phyloP scores from a whole-genome alignment of 805 yeast species.

The Cyberlindnera maclurae region DNA sequence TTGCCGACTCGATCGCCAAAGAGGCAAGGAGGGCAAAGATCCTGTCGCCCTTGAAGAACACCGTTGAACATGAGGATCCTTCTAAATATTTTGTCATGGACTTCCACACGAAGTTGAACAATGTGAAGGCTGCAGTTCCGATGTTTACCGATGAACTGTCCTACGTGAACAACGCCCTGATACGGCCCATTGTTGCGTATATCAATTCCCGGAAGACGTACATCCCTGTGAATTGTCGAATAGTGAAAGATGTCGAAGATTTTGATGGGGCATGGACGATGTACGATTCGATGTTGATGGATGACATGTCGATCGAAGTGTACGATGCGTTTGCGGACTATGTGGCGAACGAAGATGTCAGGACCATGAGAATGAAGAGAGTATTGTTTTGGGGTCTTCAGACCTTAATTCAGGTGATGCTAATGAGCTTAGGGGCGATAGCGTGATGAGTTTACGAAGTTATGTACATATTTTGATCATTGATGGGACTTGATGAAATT shows the following conservation, averaged over 20 bases:
- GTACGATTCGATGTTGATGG: slow-evolving; percentile 86
- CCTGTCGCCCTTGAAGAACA: slow-evolving; percentile 8
- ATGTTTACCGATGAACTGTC: slow-evolving; percentile 79
- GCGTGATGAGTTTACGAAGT: slow-evolving; percentile 27
- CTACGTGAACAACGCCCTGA: slow-evolving; percentile 86
- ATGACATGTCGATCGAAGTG: slow-evolving; percentile 81
- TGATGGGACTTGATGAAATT: too few species aligned
- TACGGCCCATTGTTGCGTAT: slow-evolving; percentile 92
- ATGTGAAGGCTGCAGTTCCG: slow-evolving; percentile 86
- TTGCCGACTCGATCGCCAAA: slow-evolving; percentile 40
- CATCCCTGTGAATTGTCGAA: slow-evolving; percentile 79
- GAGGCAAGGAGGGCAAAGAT: slow-evolving; percentile 37
- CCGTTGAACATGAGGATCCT: slow-evolving; percentile 25
- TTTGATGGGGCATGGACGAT: slow-evolving; percentile 97
- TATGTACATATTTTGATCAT: neutral
- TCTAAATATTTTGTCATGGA: slow-evolving; percentile 68
- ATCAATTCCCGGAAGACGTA: slow-evolving; percentile 86
- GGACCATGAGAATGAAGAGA: slow-evolving; percentile 64
- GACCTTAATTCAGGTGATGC: slow-evolving; percentile 67
- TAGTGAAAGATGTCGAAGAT: slow-evolving; percentile 71
- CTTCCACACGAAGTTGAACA: slow-evolving; percentile 68
- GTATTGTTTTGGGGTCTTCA: slow-evolving; percentile 94
- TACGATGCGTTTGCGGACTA: slow-evolving; percentile 86
- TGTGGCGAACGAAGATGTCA: slow-evolving; percentile 79
- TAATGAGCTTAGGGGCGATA: slow-evolving; percentile 76